Conservation (phyloP, 2,329 filamentous ascomycete genomes). For the Rutstroemia sydowiana region DNA sequence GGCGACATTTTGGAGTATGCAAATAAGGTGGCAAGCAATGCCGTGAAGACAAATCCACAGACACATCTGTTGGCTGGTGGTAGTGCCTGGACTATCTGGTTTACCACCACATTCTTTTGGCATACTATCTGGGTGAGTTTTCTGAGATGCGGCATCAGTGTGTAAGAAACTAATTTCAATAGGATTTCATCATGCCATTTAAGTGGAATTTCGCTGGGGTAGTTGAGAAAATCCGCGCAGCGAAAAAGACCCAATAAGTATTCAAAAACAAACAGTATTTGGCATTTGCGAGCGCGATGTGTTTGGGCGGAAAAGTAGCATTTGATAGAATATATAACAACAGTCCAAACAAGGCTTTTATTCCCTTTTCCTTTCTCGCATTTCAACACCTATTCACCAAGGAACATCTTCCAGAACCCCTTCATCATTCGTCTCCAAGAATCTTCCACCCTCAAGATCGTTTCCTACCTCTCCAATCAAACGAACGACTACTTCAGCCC, state of each 20-base stretch:
- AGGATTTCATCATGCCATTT: slow-evolving; percentile 6
- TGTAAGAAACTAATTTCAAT: background rate
- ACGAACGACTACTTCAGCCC: slow-evolving; percentile 24
- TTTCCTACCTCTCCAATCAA: slow-evolving; percentile 6
- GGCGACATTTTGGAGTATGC: slow-evolving; percentile 17
- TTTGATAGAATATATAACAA: background rate
- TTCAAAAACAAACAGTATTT: too few species aligned
- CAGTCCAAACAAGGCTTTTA: background rate
- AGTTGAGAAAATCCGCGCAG: too few species aligned
- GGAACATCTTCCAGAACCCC: background rate
- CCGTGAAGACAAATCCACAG: slow-evolving; percentile 17
- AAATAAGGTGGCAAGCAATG: slow-evolving; percentile 18
- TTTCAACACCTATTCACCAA: background rate
- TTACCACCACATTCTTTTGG: slow-evolving; percentile 14
- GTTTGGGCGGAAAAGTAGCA: too few species aligned
- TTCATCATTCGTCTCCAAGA: background rate
- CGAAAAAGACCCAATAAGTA: too few species aligned
- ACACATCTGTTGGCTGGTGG: slow-evolving; percentile 19
- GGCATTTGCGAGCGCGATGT: too few species aligned
- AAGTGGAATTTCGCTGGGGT: background rate
- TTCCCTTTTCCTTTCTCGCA: background rate
- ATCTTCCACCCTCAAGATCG: background rate
- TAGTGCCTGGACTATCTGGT: slow-evolving; percentile 13
- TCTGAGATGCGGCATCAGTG: background rate
- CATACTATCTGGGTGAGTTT: slow-evolving; percentile 16